A percentile compares a stretch with the other conserved stretches of the same genome.
These are phyloP conservation scores for Rheum nobile DNA, from an alignment of 148 eudicot species.

Conservation along the genomic window DNA sequence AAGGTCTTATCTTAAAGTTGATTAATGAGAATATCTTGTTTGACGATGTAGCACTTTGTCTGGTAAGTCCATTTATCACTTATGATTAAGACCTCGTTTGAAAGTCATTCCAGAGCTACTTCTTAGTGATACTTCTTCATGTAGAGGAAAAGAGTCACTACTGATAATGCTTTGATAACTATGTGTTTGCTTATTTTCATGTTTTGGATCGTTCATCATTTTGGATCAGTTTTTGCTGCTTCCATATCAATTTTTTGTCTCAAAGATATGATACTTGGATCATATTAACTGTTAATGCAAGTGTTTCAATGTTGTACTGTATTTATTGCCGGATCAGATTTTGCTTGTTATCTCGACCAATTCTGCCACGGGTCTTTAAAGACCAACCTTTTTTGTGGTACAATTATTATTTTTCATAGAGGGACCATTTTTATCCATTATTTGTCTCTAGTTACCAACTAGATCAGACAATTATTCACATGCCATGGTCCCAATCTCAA, in stretches of 20 bases:
- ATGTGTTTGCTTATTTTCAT: not conserved
- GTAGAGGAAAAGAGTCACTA: not conserved
- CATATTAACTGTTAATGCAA: not conserved
- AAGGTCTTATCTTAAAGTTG: not conserved
- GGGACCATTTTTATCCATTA: constrained; percentile 5
- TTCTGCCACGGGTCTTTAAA: not conserved
- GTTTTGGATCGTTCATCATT: not conserved
- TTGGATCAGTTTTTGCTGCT: not conserved
- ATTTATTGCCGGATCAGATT: not conserved
- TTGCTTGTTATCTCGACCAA: not conserved
- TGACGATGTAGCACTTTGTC: not conserved
- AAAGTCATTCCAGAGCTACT: not conserved
- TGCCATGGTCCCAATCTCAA: not conserved
- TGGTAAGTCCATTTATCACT: not conserved
- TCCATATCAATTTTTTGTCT: not conserved
- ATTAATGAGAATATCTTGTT: not conserved
- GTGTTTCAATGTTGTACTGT: not conserved
- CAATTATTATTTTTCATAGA: not conserved
- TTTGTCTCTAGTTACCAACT: constrained; percentile 5
- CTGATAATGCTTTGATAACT: not conserved
- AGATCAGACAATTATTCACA: not conserved
- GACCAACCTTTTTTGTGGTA: not conserved
- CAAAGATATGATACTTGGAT: not conserved
- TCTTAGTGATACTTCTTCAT: not conserved
- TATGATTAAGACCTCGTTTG: not conserved